phyloP scores from a whole-genome alignment of 1,139 yeast genomes.

The Hansenula lynferdii region DNA sequence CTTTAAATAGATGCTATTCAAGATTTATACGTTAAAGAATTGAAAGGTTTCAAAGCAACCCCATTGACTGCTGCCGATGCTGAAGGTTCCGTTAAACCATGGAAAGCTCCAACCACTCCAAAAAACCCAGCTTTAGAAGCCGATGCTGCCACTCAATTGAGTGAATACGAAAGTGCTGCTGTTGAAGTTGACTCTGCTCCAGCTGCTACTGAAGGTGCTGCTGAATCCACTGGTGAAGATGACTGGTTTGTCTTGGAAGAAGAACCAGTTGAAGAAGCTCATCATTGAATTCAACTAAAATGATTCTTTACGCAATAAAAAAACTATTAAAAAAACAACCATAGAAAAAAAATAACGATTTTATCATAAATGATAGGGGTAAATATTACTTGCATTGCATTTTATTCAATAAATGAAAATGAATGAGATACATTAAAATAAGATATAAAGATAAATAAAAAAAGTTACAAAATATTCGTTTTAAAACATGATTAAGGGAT shows the following conservation, averaged over 20 bases:
- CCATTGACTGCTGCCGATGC: slow-evolving; percentile 70
- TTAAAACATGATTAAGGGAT: no score
- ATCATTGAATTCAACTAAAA: slow-evolving; percentile 33
- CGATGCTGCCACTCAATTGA: slow-evolving; percentile 65
- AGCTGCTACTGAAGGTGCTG: slow-evolving; percentile 37
- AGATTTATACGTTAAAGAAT: slow-evolving; percentile 82
- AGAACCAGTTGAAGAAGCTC: slow-evolving; percentile 52
- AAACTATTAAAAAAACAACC: background rate
- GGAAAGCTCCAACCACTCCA: slow-evolving; percentile 77
- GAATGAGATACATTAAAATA: no score
- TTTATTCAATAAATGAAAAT: no score
- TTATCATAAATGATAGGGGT: no score
- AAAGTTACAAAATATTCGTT: no score
- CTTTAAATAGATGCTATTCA: slow-evolving; percentile 61
- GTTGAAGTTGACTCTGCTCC: slow-evolving; percentile 61
- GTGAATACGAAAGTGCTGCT: slow-evolving; percentile 66
- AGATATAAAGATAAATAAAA: no score
- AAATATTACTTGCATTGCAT: no score
- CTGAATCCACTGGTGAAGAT: slow-evolving; percentile 44
- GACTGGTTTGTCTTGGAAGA: slow-evolving; percentile 86
- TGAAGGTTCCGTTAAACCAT: slow-evolving; percentile 74
- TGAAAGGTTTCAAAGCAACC: slow-evolving; percentile 84
- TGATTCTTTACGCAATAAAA: background rate
- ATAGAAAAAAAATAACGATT: background rate
- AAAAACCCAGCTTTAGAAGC: slow-evolving; percentile 68